Evolutionary conservation across 257 asterid species (phyloP), one percentile per base, ranked within the genome.

Genomic region (Linderniella brevidens): DNA sequence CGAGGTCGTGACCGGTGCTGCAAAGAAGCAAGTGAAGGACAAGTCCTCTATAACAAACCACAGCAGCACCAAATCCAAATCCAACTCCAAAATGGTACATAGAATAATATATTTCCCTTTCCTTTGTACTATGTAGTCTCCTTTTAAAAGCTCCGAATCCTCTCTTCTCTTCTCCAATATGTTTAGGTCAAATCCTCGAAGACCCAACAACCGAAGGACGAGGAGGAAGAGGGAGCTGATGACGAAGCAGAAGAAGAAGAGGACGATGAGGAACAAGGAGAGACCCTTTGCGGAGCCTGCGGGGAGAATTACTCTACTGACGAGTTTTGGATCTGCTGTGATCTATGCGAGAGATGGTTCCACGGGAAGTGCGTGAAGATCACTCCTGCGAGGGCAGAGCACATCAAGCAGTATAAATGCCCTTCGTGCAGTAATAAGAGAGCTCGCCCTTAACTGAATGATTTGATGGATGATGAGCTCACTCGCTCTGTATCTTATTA

Each of bases 1-100:
- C 65, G 97, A 87, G 64, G 82, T 74, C 50, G 95, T 87, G 57
- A 77, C 85, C 11, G 93, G 83, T 59, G 76, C 71, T 60, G 75
- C 77, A 56, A 75, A 75, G 74, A 72, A 75, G 69, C 86, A 74
- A 68, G 75, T 55, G 37, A 79, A 79, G 62, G 93, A 77, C 40
- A 79, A 68, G 68, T 63, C 90, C 16, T 66, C 81, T 13, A 55
- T 70, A 36, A 64, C 93, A 37, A 79, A 75, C 65, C 77, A 76
- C 53, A 74, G 80, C 54, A 75, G 76, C 67, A 68, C 55, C 59
- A 73, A 73, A 75, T 58, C 93, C 48, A 77, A 75, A 74, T 61
- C 86, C 36, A 84, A 63, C 68, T 49, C 83, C 48, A 75, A 64
- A 74, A 47, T 19, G 79, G 83, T 75, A 71, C 8, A 64, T 13